Conservation (phyloP, 805 yeast species). For the Ogataea haglerorum region DNA sequence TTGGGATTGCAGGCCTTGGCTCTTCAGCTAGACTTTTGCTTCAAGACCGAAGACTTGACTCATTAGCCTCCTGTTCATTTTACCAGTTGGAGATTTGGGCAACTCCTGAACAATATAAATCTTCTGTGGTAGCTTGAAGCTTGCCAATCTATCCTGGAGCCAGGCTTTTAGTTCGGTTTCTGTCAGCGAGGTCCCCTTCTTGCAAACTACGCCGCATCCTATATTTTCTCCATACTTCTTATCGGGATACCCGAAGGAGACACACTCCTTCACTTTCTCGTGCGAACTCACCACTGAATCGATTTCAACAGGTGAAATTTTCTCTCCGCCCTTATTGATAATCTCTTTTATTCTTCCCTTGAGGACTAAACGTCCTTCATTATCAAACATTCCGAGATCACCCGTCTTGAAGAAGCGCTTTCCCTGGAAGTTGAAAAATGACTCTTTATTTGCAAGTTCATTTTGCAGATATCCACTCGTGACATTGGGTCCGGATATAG, state of each 20-base stretch:
- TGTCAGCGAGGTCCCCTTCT: constrained; percentile 35
- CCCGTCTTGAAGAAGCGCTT: constrained; percentile 60
- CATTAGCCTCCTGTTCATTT: constrained; percentile 65
- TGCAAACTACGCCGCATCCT: constrained; percentile 64
- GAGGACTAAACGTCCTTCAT: constrained; percentile 54
- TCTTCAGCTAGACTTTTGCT: constrained; percentile 31
- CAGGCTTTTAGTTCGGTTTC: constrained; percentile 45
- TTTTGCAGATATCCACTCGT: constrained; percentile 72
- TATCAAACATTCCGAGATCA: constrained; percentile 65
- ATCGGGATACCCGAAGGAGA: constrained; percentile 65
- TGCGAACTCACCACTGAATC: constrained; percentile 59
- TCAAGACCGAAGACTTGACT: constrained; percentile 48
- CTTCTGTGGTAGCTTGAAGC: constrained; percentile 59
- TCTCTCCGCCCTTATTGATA: constrained; percentile 76
- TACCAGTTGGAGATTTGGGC: constrained; percentile 79
- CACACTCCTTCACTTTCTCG: constrained; percentile 67
- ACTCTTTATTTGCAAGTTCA: constrained; percentile 64
- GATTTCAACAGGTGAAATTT: constrained; percentile 69
- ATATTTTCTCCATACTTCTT: constrained; percentile 69
- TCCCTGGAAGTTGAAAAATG: constrained; percentile 28
- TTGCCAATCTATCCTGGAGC: constrained; percentile 44
- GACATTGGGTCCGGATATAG: constrained; percentile 63
- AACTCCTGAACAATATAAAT: constrained; percentile 55
- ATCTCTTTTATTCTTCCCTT: constrained; percentile 74
- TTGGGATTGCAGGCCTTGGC: constrained; percentile 51